phyloP scores from a whole-genome alignment of 1,139 yeast genomes.

The Pichia sp. region DNA sequence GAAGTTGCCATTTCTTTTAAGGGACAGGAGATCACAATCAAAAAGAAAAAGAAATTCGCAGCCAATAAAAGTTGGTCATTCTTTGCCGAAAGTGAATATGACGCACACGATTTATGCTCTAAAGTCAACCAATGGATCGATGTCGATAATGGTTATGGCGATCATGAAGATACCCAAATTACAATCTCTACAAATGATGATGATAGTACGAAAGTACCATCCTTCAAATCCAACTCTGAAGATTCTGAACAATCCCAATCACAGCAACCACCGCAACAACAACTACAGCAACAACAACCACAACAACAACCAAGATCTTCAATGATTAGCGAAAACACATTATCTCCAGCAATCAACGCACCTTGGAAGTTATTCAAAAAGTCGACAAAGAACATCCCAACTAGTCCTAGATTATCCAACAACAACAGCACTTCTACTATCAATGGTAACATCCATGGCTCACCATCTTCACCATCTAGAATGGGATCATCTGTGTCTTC shows the following conservation, averaged over 20 bases:
- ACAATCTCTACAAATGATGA: background rate
- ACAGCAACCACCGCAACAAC: no score
- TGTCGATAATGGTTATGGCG: background rate
- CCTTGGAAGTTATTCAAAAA: slow-evolving; percentile 19
- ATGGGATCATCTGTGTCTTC: slow-evolving; percentile 15
- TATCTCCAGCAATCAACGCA: slow-evolving; percentile 11
- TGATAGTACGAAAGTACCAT: background rate
- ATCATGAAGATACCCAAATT: slow-evolving; percentile 21
- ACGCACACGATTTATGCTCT: slow-evolving; percentile 75
- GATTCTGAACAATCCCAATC: background rate
- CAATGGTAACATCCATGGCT: slow-evolving; percentile 7
- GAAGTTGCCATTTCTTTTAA: slow-evolving; percentile 25
- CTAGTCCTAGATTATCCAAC: slow-evolving; percentile 13
- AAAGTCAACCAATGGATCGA: slow-evolving; percentile 33
- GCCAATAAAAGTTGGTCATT: slow-evolving; percentile 47
- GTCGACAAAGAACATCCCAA: slow-evolving; percentile 5
- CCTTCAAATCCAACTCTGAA: background rate
- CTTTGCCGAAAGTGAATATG: slow-evolving; percentile 81
- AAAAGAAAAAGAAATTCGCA: slow-evolving; percentile 27
- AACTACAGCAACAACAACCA: no score
- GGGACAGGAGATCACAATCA: slow-evolving; percentile 25
- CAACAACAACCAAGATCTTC: slow-evolving; percentile 5
- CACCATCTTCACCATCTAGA: slow-evolving; percentile 15
- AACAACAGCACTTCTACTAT: slow-evolving; percentile 2
- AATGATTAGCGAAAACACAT: background rate